Base-by-base conservation (phyloP, 2,329 filamentous ascomycete species). In the Cercospora sesami region DNA sequence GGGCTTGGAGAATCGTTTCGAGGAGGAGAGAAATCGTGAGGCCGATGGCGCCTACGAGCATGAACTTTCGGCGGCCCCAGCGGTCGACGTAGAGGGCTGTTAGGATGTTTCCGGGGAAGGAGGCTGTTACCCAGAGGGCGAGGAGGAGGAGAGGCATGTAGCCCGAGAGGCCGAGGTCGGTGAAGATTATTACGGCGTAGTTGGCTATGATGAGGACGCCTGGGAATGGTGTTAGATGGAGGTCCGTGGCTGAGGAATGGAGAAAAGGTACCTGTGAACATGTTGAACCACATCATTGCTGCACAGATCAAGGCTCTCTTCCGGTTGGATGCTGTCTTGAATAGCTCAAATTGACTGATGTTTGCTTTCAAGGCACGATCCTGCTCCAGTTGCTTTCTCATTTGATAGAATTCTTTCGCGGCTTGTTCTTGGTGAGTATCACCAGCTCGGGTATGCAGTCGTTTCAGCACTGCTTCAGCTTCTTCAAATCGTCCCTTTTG, bases 301-400 rank as follows among this genome's bases (percentile, higher is more conserved):
- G 78, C 79, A 1, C 78, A 81, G 28, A 83, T 76, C 21, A 81
- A 73, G 8, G 79, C 78, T 14, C 82, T 77, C 42, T 77, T 71
- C 1, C 81, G 76, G 66, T 83, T 83, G 0, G 81, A 68, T 4
- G 75, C 66, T 6, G 80, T 82, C 30, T 77, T 78, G 73, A 83
- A 80, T 30, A 84, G 75, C 68, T 82, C 81, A 66, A 81, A 81
- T 23, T 71, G 72, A 21, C 55, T 58, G 8, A 58, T 58, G 8
- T 78, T 76, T 45, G 73, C 70, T 31, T 72, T 72, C 64, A 79
- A 77, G 31, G 76, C 72, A 8, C 73, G 73, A 63, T 83, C 79
- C 4, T 82, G 73, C 53, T 82, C 80, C 42, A 79, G 76, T 68
- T 85, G 81, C 62, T 80, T 79, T 69, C 79, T 77, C 74, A 83